Evolutionary conservation across 73 alveolate species (phyloP).

Genomic region (Tetrahymena thermophila): DNA sequence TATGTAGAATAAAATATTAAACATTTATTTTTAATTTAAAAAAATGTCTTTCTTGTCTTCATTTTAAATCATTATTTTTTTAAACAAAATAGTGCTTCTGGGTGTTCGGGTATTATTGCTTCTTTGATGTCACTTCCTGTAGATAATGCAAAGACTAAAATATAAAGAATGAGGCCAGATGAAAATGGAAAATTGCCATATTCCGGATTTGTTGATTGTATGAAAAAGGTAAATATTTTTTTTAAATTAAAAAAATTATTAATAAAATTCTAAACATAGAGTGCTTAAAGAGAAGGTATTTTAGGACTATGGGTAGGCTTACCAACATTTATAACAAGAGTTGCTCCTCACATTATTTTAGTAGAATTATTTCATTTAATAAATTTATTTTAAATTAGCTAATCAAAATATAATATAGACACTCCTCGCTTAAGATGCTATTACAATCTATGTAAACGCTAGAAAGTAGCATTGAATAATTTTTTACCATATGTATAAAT

Average conservation of each 20-base stretch:
- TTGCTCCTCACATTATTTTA: conserved; percentile 85
- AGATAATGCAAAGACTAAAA: conserved; percentile 88
- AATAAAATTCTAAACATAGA: background rate
- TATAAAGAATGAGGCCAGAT: conserved; percentile 66
- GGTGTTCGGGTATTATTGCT: conserved; percentile 79
- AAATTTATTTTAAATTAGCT: background rate
- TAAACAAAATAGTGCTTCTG: conserved; percentile 34
- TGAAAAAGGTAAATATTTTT: conserved; percentile 25
- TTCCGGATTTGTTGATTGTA: conserved; percentile 61
- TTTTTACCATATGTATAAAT: too few relatives aligned
- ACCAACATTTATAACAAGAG: conserved; percentile 89
- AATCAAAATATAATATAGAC: background rate
- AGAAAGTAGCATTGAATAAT: background rate
- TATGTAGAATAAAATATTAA: background rate
- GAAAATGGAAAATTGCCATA: conserved; percentile 68
- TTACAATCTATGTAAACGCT: background rate
- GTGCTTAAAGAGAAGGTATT: conserved; percentile 51
- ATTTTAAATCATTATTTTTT: background rate
- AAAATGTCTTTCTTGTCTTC: too few relatives aligned
- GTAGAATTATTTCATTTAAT: background rate
- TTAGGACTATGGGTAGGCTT: conserved; percentile 86
- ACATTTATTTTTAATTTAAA: background rate
- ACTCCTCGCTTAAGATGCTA: background rate
- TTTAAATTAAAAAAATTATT: background rate
- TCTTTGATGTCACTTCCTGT: conserved; percentile 85